These are phyloP conservation scores for Sporothrix schenckii DNA, from an alignment of 2,329 filamentous ascomycete genomes.

Conservation along the genomic window DNA sequence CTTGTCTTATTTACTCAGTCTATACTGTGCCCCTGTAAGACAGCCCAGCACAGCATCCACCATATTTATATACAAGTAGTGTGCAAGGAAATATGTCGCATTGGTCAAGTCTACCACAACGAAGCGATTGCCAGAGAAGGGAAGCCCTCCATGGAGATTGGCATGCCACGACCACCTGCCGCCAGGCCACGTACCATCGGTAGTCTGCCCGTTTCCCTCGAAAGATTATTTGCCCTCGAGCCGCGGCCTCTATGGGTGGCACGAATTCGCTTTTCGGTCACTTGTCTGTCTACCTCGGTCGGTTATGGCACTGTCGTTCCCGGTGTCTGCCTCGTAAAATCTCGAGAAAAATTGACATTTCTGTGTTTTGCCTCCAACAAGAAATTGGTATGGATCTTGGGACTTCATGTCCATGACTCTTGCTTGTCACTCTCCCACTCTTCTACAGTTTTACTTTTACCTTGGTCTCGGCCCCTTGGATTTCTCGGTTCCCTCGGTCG, in stretches of 20 bases:
- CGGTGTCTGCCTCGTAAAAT: not conserved
- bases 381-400: no score
- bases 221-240: constrained; percentile 1
- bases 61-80: no score
- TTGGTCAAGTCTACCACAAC: not conserved
- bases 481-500: constrained; percentile 2
- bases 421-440: not conserved
- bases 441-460: not conserved
- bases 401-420: not conserved
- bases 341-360: not conserved
- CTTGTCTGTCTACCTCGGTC: not conserved
- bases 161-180: not conserved
- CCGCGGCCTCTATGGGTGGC: constrained; percentile 11
- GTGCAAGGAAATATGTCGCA: not conserved
- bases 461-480: constrained; percentile 1
- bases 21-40: not conserved
- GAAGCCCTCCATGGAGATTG: not conserved
- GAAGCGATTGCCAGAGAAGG: not conserved
- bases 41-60: no score
- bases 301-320: constrained; percentile 1
- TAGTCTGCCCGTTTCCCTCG: not conserved
- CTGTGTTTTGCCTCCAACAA: no score
- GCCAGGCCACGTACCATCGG: no score
- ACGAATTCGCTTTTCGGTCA: not conserved
- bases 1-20: not conserved